Percentiles rank a stretch among this genome's conserved stretches.
Evolutionary conservation across 805 yeast species (phyloP).

Genomic region (Middelhovenomyces tepae): DNA sequence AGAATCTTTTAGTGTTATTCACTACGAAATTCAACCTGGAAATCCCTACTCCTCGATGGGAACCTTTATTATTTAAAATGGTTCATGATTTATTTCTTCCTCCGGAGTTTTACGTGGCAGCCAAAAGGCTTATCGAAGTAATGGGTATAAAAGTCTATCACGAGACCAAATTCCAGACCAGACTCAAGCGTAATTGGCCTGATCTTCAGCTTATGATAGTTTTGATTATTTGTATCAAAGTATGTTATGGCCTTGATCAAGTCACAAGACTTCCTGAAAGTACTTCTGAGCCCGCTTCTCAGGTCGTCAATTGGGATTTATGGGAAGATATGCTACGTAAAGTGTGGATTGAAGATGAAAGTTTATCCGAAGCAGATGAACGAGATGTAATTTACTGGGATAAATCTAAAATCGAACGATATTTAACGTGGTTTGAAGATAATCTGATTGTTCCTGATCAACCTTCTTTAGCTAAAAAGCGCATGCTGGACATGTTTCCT

Average conservation of each 20-base stretch:
- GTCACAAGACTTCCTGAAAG: constrained; percentile 8
- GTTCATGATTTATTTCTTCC: constrained; percentile 41
- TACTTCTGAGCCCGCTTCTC: constrained; percentile 11
- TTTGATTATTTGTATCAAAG: constrained; percentile 11
- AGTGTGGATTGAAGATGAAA: constrained; percentile 19
- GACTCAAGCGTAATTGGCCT: constrained; percentile 5
- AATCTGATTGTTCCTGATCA: constrained; percentile 8
- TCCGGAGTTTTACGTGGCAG: constrained; percentile 34
- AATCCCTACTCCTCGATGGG: constrained; percentile 22
- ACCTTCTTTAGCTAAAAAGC: constrained; percentile 4
- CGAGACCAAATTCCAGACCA: background rate
- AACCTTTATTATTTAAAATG: constrained; percentile 35
- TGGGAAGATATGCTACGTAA: constrained; percentile 30
- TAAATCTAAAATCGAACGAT: constrained; percentile 36
- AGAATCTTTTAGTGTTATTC: constrained; percentile 6
- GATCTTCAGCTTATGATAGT: constrained; percentile 9
- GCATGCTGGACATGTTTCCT: constrained; percentile 20
- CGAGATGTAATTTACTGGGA: constrained; percentile 40
- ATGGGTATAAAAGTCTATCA: constrained; percentile 2
- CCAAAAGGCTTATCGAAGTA: constrained; percentile 4
- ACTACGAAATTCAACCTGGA: constrained; percentile 3
- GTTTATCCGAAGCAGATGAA: constrained; percentile 22
- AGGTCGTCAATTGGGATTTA: constrained; percentile 17
- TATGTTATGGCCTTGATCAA: constrained; percentile 21
- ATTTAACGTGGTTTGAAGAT: constrained; percentile 43